Base-by-base conservation (phyloP, 73 alveolate species). In the Breviolum minutum region DNA sequence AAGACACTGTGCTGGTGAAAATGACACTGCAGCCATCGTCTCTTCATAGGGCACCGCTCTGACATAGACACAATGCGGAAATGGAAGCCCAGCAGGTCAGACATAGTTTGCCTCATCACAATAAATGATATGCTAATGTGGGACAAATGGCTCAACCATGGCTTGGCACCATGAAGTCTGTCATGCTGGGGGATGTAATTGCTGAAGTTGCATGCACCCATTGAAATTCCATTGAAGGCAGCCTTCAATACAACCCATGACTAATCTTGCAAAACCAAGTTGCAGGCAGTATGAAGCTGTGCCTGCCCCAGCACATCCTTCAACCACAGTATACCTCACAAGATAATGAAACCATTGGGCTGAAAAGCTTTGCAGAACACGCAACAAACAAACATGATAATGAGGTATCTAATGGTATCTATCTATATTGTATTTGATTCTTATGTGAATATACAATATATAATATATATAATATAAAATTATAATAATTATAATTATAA, bases 281-380 rank as follows among this genome's bases (percentile, higher is more conserved):
- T 22, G 24, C 77, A 68, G 17, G 77, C 77, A 68, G 77, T 68
- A 68, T 17, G n/a, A 17, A 17, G 77, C 77, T 17, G 77, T 68
- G 77, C 77, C 77, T 68, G 77, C 77, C 17, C 77, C 77, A 68
- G 77, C 77, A 68, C 77, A 68, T 22, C 77, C 77, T 22, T 68
- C 77, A 17, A 22, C 24, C 77, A 68, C n/a, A 22, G 77, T 68
- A 68, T 68, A 68, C 77, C 77, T 68, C 77, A 4, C n/a, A 68
- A 22, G 24, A 1, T 22, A 68, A 68, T 40, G 54, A 40, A 40
- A 40, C 54, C 0, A 40, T 40, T 3, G 54, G 54, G 54, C 54
- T 40, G 54, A 40, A 40, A 40, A 40, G 54, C 54, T 40, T 40
- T 40, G 54, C 54, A 40, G 54, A 40, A 40, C 54, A 40, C 3